Evolutionary conservation across 2,329 filamentous ascomycete species (phyloP), one percentile per base, ranked within the genome.

Genomic region (Lachnellula hyalina): DNA sequence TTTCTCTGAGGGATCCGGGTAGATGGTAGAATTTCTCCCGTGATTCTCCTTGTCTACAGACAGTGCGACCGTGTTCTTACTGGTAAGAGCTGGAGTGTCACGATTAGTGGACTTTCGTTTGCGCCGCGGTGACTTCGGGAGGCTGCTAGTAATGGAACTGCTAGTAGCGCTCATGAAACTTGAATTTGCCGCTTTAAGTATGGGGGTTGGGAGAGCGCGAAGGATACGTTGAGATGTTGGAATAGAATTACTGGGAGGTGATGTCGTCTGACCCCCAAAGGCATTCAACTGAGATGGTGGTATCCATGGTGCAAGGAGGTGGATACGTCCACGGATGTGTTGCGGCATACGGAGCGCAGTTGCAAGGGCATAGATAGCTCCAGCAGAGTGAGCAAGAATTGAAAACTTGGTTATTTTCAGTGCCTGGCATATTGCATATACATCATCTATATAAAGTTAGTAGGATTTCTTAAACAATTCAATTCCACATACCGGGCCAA

Each of bases 321-420:
- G 94, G 53, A 99, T 94, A 51, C 90, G 87, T 19, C 94, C 94
- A 5, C 92, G 87, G 58, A 99, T 95, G 67, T 96, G 90, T 65
- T 96, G 92, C 4, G 94, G 94, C 82, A 99, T 96, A 45, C 94
- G 89, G 45, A 99, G 77, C 0, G 94, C 94, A 0, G 94, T 97
- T 0, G 94, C 94, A 17, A 99, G 81, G 2, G 94, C 94, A 68
- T 99, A 99, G 51, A 99, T 96, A n/a, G 94, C 93, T 15, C 94
- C 94, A 0, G 94, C 94, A 0, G 93, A 97, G 71, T 99, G 94
- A 2, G 94, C 94, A 1, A 99, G 80, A 19, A 99, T 89, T 6
- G 93, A 97, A 69, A 99, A 99, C 63, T 96, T 96, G 11, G 87
- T 94, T 60, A 99, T 95, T 63, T 90, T 92, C 45, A 99, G 79